phyloP scores from a whole-genome alignment of 805 yeast genomes.

The Wickerhamomyces pijperi region DNA sequence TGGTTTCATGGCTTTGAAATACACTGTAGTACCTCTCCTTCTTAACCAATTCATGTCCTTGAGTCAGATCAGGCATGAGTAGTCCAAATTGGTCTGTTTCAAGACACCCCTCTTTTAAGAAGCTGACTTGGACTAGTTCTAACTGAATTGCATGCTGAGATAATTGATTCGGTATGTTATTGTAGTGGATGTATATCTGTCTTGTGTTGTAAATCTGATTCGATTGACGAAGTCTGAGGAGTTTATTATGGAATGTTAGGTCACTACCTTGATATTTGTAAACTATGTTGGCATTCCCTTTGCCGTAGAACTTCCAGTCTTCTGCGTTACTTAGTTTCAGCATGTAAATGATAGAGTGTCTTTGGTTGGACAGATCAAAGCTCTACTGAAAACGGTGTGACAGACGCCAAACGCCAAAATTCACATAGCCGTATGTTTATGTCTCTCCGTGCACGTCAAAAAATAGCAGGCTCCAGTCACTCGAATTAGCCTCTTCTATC shows the following conservation, averaged over 20 bases:
- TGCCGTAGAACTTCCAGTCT: constrained; percentile 33
- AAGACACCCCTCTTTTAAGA: constrained; percentile 5
- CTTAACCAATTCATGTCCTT: constrained; percentile 19
- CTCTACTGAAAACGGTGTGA: no score
- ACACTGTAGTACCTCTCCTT: constrained; percentile 28
- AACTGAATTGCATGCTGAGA: constrained; percentile 19
- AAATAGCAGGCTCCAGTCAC: no score
- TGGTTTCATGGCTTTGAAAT: constrained; percentile 7
- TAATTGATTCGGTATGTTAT: constrained; percentile 10
- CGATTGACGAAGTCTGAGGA: constrained; percentile 22
- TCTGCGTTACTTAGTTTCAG: not conserved
- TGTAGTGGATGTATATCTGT: constrained; percentile 9
- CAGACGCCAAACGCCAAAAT: no score
- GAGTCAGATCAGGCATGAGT: constrained; percentile 30
- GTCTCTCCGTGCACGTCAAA: no score
- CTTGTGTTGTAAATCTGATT: constrained; percentile 7
- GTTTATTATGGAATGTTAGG: constrained; percentile 20
- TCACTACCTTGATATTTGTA: constrained; percentile 27
- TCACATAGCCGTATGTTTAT: no score
- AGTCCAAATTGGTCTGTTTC: constrained; percentile 31
- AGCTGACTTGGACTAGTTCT: constrained; percentile 8
- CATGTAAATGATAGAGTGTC: not conserved
- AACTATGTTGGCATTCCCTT: constrained; percentile 40
- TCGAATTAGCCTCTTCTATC: no score
- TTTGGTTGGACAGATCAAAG: no score